Percentiles rank a stretch among this genome's conserved stretches.
Evolutionary conservation across 306 rosid species (phyloP).

Genomic region (Lagenaria siceraria): DNA sequence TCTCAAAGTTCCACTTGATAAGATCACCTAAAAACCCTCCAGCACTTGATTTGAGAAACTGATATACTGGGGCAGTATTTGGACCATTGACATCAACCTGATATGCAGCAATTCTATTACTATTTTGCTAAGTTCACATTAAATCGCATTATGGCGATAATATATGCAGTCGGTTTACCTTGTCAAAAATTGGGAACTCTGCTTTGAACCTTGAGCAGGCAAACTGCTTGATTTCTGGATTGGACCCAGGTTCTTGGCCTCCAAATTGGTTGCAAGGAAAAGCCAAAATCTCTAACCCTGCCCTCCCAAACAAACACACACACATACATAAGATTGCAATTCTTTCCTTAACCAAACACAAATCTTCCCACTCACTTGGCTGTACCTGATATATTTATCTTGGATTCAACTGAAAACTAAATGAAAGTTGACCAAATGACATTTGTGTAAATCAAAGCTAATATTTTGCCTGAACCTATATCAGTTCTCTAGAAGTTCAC

Average conservation of each 20-base stretch:
- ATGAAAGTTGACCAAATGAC: not conserved
- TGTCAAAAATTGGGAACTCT: constrained; percentile 88
- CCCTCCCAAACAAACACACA: not conserved
- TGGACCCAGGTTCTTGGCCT: constrained; percentile 91
- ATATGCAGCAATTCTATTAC: constrained; percentile 9
- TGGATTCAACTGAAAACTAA: not conserved
- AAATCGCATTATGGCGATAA: not conserved
- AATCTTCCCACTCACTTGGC: not conserved
- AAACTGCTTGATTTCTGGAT: constrained; percentile 83
- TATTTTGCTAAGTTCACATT: constrained; percentile 5
- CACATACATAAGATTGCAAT: not conserved
- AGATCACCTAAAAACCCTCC: constrained; percentile 87
- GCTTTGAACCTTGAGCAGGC: constrained; percentile 93
- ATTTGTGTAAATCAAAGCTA: not conserved
- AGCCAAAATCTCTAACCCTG: constrained; percentile 90
- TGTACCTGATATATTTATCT: not conserved
- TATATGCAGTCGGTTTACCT: constrained; percentile 32
- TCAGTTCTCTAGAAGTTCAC: not conserved
- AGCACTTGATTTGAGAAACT: constrained; percentile 79
- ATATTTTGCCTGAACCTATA: not conserved
- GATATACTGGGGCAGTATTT: constrained; percentile 80
- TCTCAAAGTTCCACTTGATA: constrained; percentile 94
- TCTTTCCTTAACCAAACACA: not conserved
- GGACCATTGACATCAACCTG: constrained; percentile 99
- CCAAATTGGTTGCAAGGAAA: constrained; percentile 99